phyloP scores from a whole-genome alignment of 148 eudicot genomes.

The Suaeda aralocaspica region DNA sequence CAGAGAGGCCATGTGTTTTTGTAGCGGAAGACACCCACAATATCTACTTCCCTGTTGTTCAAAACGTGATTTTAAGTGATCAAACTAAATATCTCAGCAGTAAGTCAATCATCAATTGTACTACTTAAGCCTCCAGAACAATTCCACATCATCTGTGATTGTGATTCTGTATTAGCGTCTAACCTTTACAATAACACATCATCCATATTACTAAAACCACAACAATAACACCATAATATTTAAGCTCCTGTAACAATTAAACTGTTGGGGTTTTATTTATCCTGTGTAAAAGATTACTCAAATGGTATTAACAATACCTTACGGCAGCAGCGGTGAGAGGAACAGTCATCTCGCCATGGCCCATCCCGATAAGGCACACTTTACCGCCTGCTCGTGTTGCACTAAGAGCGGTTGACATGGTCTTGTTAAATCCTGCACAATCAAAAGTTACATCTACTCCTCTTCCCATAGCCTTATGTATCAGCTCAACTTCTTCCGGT shows the following conservation, averaged over 20 bases:
- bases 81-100: no score
- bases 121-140: no score
- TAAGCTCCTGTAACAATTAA: no score
- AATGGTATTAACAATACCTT: conserved; percentile 40
- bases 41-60: conserved; percentile 68
- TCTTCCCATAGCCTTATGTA: conserved; percentile 60
- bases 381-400: conserved; percentile 81
- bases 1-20: conserved; percentile 93
- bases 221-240: not conserved
- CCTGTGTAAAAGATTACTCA: not conserved
- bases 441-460: conserved; percentile 64
- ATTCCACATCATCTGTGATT: no score
- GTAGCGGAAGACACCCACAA: conserved; percentile 79
- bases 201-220: not conserved
- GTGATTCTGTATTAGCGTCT: no score
- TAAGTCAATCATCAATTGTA: no score
- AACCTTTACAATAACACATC: not conserved
- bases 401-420: conserved; percentile 80
- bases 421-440: conserved; percentile 85
- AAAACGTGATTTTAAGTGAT: not conserved
- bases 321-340: conserved; percentile 89
- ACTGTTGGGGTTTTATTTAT: not conserved
- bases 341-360: conserved; percentile 70
- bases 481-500: conserved; percentile 44
- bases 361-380: conserved; percentile 90